A percentile compares a stretch with the other conserved stretches of the same genome.
Conservation (phyloP, 805 yeast species). For the Wickerhamiella domercqiae region DNA sequence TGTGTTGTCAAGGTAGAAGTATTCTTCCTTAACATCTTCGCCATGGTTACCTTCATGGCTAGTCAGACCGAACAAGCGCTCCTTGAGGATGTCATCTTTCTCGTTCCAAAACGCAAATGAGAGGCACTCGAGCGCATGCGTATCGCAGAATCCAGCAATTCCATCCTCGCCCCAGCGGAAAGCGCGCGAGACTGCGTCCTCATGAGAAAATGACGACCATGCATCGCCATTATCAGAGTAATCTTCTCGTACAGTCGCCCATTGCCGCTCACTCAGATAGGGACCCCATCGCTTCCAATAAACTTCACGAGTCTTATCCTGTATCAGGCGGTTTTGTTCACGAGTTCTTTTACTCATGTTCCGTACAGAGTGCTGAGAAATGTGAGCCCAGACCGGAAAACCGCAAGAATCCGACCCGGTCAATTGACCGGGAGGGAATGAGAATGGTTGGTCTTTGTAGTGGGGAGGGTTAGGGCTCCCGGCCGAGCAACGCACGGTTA, state of each 20-base stretch:
- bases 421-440: too few relatives aligned
- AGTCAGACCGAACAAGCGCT: constrained; percentile 73
- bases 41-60: constrained; percentile 94
- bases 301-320: constrained; percentile 27
- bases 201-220: constrained; percentile 79
- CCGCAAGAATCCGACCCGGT: too few relatives aligned
- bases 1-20: constrained; percentile 72
- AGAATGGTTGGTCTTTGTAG: too few relatives aligned
- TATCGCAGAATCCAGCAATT: constrained; percentile 74
- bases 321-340: constrained; percentile 30
- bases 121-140: constrained; percentile 60
- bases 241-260: constrained; percentile 65
- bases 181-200: constrained; percentile 62
- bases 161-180: constrained; percentile 97
- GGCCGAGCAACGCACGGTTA: too few relatives aligned
- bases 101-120: constrained; percentile 89
- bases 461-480: too few relatives aligned
- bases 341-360: neutral
- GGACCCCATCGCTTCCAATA: constrained; percentile 91
- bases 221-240: constrained; percentile 79
- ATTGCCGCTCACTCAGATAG: constrained; percentile 71
- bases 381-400: neutral
- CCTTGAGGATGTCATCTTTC: constrained; percentile 69
- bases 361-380: too few relatives aligned
- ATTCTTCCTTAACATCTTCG: constrained; percentile 63